A percentile compares a stretch with the other conserved stretches of the same genome.
Conservation (phyloP, 108 stramenopile species). For the Nannochloropsis salina region DNA sequence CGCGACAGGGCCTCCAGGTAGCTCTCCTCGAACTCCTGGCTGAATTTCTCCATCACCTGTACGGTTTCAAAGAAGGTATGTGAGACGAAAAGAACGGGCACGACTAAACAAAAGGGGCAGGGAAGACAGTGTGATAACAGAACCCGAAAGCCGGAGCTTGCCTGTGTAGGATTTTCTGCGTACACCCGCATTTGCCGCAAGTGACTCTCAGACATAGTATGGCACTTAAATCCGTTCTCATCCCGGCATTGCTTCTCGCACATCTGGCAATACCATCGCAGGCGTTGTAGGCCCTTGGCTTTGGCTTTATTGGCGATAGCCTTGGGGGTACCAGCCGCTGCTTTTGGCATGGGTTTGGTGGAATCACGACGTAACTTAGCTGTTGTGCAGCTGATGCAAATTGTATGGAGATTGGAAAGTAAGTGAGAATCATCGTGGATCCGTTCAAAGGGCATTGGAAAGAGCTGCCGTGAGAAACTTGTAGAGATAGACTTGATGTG, state of each 20-base stretch:
- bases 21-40: slow-evolving; percentile 67
- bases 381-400: too few relatives aligned
- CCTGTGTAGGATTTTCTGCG: slow-evolving; percentile 71
- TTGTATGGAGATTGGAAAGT: too few relatives aligned
- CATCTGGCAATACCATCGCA: slow-evolving; percentile 97
- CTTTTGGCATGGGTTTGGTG: slow-evolving; percentile 35
- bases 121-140: background rate
- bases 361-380: too few relatives aligned
- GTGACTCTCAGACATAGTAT: slow-evolving; percentile 86
- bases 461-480: too few relatives aligned
- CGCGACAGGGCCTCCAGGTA: slow-evolving; percentile 78
- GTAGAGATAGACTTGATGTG: too few relatives aligned
- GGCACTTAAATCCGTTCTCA: slow-evolving; percentile 95
- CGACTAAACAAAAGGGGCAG: background rate
- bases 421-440: too few relatives aligned
- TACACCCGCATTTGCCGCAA: slow-evolving; percentile 93
- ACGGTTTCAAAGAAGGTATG: background rate
- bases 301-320: slow-evolving; percentile 62
- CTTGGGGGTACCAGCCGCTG: slow-evolving; percentile 41
- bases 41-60: slow-evolving; percentile 19
- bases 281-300: slow-evolving; percentile 88
- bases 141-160: slow-evolving; percentile 63
- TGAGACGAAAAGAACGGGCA: background rate
- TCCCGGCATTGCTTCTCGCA: slow-evolving; percentile 95
- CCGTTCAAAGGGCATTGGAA: too few relatives aligned